A percentile compares a stretch with the other conserved stretches of the same genome.
Evolutionary conservation across 257 asterid species (phyloP).

Genomic region (Solanum habrochaites): DNA sequence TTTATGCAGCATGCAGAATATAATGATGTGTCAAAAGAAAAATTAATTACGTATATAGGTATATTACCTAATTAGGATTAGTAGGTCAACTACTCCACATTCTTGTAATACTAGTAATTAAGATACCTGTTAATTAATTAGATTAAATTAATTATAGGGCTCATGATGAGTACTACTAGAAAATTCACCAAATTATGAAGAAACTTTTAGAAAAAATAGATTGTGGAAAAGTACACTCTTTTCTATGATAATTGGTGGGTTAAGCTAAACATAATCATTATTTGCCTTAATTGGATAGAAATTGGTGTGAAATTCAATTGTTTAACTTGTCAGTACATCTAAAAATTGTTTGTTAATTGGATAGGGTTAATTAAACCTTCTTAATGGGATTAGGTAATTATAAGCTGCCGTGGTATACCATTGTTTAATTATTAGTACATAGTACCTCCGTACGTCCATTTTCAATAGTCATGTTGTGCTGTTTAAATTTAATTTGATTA

Average conservation of each 20-base stretch:
- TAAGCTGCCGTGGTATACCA: neutral
- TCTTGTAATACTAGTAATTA: neutral
- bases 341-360: neutral
- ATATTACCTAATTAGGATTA: conserved; percentile 1
- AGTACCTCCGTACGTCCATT: neutral
- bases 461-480: no score
- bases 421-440: neutral
- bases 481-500: no score
- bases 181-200: neutral
- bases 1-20: neutral
- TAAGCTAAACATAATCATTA: neutral
- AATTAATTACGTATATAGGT: neutral
- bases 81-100: conserved; percentile 39
- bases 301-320: neutral
- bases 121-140: neutral
- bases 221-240: neutral
- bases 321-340: neutral
- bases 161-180: neutral
- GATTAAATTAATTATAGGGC: neutral
- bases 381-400: neutral
- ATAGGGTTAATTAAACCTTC: neutral
- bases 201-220: neutral
- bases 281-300: neutral
- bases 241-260: neutral
- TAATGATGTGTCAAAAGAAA: neutral